Conservation (phyloP, 179 eudicot species). For the Carnegiea gigantea region DNA sequence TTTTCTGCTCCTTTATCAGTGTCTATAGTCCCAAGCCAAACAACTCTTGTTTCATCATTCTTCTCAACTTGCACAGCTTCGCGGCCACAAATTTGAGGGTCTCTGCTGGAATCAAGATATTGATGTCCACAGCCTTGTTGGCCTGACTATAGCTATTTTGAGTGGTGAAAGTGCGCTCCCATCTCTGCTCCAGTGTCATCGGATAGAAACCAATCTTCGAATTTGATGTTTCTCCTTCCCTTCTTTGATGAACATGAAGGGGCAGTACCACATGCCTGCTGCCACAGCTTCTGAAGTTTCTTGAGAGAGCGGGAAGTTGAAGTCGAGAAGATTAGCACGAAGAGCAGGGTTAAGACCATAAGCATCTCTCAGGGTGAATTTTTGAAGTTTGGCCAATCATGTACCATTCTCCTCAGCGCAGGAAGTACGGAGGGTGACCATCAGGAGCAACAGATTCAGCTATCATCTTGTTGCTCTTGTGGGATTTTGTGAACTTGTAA, state of each 20-base stretch:
- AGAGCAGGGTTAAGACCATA: conserved; percentile 35
- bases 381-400: conserved; percentile 9
- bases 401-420: conserved; percentile 47
- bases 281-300: conserved; percentile 25
- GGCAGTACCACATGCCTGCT: conserved; percentile 63
- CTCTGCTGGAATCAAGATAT: conserved; percentile 27
- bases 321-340: conserved; percentile 45
- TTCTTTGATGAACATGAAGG: conserved; percentile 58
- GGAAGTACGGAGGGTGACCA: conserved; percentile 53
- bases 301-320: conserved; percentile 27
- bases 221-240: conserved; percentile 39
- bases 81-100: conserved; percentile 22
- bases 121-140: conserved; percentile 22
- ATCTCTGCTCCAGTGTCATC: conserved; percentile 54
- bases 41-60: conserved; percentile 27
- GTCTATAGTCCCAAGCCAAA: conserved; percentile 38
- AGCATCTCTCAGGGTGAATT: conserved; percentile 40
- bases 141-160: conserved; percentile 19
- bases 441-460: conserved; percentile 52
- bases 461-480: conserved; percentile 13
- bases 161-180: conserved; percentile 45
- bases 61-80: not conserved
- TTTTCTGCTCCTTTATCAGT: too few relatives aligned
- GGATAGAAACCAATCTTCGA: conserved; percentile 43
- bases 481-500: conserved; percentile 36